Evolutionary conservation across 2,329 filamentous ascomycete genomes (phyloP).

Genomic region (Nigrospora sphaerica): DNA sequence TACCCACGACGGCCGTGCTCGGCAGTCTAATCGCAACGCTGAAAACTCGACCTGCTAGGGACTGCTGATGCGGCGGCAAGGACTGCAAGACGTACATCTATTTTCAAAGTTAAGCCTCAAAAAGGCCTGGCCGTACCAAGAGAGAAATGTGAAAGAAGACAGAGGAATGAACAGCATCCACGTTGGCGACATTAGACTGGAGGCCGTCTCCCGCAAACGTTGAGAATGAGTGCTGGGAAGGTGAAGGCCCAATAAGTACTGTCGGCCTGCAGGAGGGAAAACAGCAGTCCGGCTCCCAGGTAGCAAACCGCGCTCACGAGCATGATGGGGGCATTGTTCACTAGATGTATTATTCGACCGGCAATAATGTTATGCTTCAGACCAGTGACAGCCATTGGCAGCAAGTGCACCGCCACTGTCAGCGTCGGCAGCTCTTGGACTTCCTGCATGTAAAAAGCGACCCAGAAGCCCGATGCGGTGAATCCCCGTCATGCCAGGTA

Average conservation of each 20-base stretch:
- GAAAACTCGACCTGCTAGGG: slow-evolving; percentile 60
- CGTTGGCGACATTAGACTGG: slow-evolving; percentile 64
- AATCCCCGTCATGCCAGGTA: slow-evolving; percentile 58
- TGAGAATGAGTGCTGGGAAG: slow-evolving; percentile 25
- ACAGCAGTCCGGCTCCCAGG: slow-evolving; percentile 36
- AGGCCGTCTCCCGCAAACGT: slow-evolving; percentile 60
- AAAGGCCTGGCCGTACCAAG: not conserved
- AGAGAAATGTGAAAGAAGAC: not conserved
- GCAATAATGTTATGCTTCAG: slow-evolving; percentile 57
- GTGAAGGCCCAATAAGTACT: slow-evolving; percentile 24
- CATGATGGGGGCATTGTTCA: slow-evolving; percentile 60
- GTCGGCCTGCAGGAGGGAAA: slow-evolving; percentile 47
- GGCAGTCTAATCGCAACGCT: slow-evolving; percentile 58
- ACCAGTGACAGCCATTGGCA: slow-evolving; percentile 59
- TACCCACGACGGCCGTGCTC: slow-evolving; percentile 51
- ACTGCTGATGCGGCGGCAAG: slow-evolving; percentile 55
- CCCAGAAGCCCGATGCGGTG: slow-evolving; percentile 52
- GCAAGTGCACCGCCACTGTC: slow-evolving; percentile 52
- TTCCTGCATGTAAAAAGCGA: slow-evolving; percentile 59
- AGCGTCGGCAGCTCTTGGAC: slow-evolving; percentile 45
- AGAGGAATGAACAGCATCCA: slow-evolving; percentile 22
- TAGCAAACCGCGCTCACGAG: slow-evolving; percentile 31
- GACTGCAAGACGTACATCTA: slow-evolving; percentile 65
- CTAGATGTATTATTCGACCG: slow-evolving; percentile 51
- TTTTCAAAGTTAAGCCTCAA: not conserved